Percentiles rank a stretch among this genome's conserved stretches.
Conservation (phyloP, 139 green algal genomes). For the Desmodesmus armatus region DNA sequence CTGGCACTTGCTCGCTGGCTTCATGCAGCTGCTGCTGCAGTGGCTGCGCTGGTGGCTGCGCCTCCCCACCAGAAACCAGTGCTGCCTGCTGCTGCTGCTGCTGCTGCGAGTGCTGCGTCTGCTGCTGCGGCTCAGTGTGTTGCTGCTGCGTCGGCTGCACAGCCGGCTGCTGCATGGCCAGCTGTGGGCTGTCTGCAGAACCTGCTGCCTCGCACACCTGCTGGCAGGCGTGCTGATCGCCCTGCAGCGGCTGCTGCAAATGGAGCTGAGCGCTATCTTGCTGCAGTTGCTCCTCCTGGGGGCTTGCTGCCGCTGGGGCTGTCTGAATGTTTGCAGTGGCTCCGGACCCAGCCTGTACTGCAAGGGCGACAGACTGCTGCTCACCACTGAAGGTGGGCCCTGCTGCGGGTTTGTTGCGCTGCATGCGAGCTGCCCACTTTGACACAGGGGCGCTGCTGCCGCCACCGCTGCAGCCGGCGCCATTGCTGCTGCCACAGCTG, state of each 20-base stretch:
- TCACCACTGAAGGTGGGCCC: background rate
- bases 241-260: background rate
- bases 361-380: too few relatives aligned
- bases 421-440: conserved; percentile 26
- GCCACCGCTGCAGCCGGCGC: background rate
- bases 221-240: background rate
- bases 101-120: conserved; percentile 10
- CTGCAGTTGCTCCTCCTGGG: too few relatives aligned
- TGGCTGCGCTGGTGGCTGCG: background rate
- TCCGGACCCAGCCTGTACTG: too few relatives aligned
- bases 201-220: too few relatives aligned
- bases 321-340: too few relatives aligned
- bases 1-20: background rate
- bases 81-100: background rate
- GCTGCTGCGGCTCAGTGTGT: background rate
- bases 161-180: too few relatives aligned
- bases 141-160: background rate
- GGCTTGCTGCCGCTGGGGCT: too few relatives aligned
- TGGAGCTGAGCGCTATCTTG: too few relatives aligned
- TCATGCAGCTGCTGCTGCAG: conserved; percentile 12
- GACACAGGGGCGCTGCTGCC: background rate
- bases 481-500: background rate
- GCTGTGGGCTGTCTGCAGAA: too few relatives aligned
- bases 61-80: background rate
- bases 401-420: background rate